phyloP scores from a whole-genome alignment of 371 early-diverging fungal genomes.

The Mucor mucedo region DNA sequence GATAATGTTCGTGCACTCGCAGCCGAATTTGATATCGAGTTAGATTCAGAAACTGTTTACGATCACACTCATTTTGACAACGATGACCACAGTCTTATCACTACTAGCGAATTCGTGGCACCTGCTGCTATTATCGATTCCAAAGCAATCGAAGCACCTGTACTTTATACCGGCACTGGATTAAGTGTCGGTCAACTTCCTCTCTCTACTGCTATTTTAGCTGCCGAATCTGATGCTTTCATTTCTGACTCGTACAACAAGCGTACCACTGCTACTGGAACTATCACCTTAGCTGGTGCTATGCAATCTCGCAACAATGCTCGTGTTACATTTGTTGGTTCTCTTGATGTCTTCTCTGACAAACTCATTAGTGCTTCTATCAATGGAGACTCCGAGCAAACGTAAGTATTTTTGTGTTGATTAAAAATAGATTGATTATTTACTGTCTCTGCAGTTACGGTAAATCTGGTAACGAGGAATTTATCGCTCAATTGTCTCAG shows the following conservation, averaged over 20 bases:
- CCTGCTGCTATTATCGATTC: slow-evolving; percentile 38
- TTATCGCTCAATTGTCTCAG: slow-evolving; percentile 73
- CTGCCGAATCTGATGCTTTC: slow-evolving; percentile 67
- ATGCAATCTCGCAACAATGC: slow-evolving; percentile 92
- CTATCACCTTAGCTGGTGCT: slow-evolving; percentile 71
- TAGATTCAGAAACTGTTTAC: slow-evolving; percentile 73
- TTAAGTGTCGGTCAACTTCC: slow-evolving; percentile 64
- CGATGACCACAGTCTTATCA: slow-evolving; percentile 42
- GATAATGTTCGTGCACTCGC: slow-evolving; percentile 79
- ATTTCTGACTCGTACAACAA: slow-evolving; percentile 45
- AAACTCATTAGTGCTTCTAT: slow-evolving; percentile 33
- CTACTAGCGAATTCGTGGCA: slow-evolving; percentile 37
- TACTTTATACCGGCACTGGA: slow-evolving; percentile 81
- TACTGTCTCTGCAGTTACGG: slow-evolving; percentile 20
- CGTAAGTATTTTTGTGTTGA: slow-evolving; percentile 15
- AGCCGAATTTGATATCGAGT: slow-evolving; percentile 85
- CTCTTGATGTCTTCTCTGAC: slow-evolving; percentile 81
- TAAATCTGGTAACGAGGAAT: slow-evolving; percentile 73
- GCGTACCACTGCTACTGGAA: slow-evolving; percentile 26
- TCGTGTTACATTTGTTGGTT: slow-evolving; percentile 85
- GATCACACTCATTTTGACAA: slow-evolving; percentile 69
- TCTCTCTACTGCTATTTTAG: slow-evolving; percentile 71
- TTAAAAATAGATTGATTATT: background rate
- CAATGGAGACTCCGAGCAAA: slow-evolving; percentile 30
- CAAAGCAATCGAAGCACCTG: slow-evolving; percentile 46